Evolutionary conservation across 1,284 basidiomycete species (phyloP), one percentile per base, ranked within the genome.

Genomic region (Mycena citricolor): DNA sequence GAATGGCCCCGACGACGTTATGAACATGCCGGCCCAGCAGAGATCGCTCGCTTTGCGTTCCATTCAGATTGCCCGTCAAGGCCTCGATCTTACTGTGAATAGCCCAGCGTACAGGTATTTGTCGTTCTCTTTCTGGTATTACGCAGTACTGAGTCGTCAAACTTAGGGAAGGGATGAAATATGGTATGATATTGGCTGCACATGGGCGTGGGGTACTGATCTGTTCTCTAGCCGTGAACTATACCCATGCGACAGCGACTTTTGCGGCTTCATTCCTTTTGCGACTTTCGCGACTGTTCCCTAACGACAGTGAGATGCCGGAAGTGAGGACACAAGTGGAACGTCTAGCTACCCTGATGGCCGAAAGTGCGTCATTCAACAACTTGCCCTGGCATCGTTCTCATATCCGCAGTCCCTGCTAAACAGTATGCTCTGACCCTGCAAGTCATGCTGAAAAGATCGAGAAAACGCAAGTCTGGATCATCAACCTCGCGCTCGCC

Each of bases 251-350:
- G 34, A 91, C 90, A 28, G 93, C 93, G 2, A 94, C 92, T 0
- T 97, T 97, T 65, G 81, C 89, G 16, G 92, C 90, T 12, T 90
- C 90, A 4, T 89, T 95, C 64, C 69, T 95, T 46, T 74, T 97
- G 45, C 85, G 94, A 34, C 73, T 95, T 31, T 81, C 83, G 30
- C 80, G 92, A 11, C 71, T 95, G 22, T 94, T 95, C 71, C 93
- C 93, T 2, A 77, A 84, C 39, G 88, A 94, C 54, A 87, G 90
- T 51, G 79, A 94, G 59, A 74, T 87, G 32, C 71, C 76, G 32
- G 81, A 86, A 45, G 86, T 92, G 35, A 80, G 85, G 44, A 72
- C 70, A 24, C 81, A 89, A 57, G 86, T 94, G 4, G 90, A 94
- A 61, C 79, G 80, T 41, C 71, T 95, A 5, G 83, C 86, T 1